Base-by-base conservation (phyloP, 2,329 filamentous ascomycete species). In the Sporothrix pallida region DNA sequence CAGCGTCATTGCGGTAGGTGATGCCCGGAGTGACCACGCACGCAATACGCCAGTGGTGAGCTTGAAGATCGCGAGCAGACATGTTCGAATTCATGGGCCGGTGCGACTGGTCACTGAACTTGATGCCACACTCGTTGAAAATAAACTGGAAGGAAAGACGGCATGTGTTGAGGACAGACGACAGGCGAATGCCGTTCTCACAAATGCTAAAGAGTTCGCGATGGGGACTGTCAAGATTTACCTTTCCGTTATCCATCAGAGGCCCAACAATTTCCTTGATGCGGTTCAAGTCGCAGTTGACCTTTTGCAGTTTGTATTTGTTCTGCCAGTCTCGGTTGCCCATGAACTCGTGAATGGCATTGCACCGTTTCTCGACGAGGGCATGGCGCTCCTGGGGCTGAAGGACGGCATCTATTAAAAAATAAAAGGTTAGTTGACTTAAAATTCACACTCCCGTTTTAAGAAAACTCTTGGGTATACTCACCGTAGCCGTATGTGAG, bases 11-110 rank as follows among this genome's bases (percentile, higher is more conserved):
- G 46, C 87, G 83, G 76, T 87, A 84, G 1, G 86, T 88, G 63
- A 89, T 83, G 9, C 86, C 83, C 0, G 87, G 87, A 0, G 87
- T 88, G 5, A 87, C 85, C 42, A 87, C 85, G 1, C 88, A 81
- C 71, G 85, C 84, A n/a, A 89, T 79, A 5, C 87, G 84, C 80
- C 82, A 85, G 77, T 88, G 86, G 77, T 83, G 83, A 6, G 82
- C 80, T 80, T 88, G 86, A 23, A 89, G 79, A 70, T 84, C 81
- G 72, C 82, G 78, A 0, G 83, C 80, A 50, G 84, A 81, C 42
- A 81, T 77, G 50, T 78, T 76, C 31, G 82, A 82, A 79, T 87
- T 86, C 75, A 87, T 72, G 76, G 83, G 63, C 81, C 80, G 84
- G 87, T 89, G 76, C 1, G 81, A 83, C 76, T 86, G 82, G 73